These are phyloP conservation scores for Pseudogymnoascus sp. DNA, from an alignment of 2,329 filamentous ascomycete species.

Conservation along the genomic window DNA sequence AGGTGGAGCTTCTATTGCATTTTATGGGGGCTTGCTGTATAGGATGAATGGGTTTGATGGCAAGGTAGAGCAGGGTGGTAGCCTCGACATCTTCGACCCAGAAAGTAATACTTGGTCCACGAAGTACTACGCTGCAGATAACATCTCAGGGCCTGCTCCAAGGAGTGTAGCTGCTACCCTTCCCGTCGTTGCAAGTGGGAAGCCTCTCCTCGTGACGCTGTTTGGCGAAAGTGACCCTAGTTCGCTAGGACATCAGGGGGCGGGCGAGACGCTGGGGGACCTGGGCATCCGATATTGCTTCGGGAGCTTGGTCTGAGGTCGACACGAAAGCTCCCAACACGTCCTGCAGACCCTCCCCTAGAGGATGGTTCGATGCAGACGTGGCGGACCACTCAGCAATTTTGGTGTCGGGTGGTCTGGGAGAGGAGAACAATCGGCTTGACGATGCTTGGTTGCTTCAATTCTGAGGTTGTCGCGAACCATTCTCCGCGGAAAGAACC, in stretches of 20 bases:
- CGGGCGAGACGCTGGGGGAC: slow-evolving; percentile 36
- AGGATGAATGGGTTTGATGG: slow-evolving; percentile 62
- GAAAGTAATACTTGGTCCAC: slow-evolving; percentile 24
- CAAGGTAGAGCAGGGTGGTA: slow-evolving; percentile 50
- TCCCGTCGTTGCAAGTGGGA: slow-evolving; percentile 19
- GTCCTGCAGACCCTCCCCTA: slow-evolving; percentile 24
- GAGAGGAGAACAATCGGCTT: slow-evolving; percentile 32
- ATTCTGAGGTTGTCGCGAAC: neutral
- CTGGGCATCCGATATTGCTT: slow-evolving; percentile 36
- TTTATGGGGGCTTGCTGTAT: slow-evolving; percentile 38
- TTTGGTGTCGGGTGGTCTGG: slow-evolving; percentile 36
- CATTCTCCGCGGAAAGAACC: too few relatives aligned
- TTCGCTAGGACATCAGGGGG: slow-evolving; percentile 34
- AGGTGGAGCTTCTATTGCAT: slow-evolving; percentile 47
- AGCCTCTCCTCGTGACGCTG: slow-evolving; percentile 30
- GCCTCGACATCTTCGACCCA: slow-evolving; percentile 42
- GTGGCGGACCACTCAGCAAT: slow-evolving; percentile 22
- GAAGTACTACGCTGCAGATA: slow-evolving; percentile 24
- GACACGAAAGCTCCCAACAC: slow-evolving; percentile 14
- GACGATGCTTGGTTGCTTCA: slow-evolving; percentile 35
- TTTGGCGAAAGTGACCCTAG: slow-evolving; percentile 37
- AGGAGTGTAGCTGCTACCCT: slow-evolving; percentile 30
- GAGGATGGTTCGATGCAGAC: slow-evolving; percentile 38
- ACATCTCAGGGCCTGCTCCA: slow-evolving; percentile 26
- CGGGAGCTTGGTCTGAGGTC: slow-evolving; percentile 27